Evolutionary conservation across 805 yeast genomes (phyloP).

Genomic region (Candida rishiriensis): DNA sequence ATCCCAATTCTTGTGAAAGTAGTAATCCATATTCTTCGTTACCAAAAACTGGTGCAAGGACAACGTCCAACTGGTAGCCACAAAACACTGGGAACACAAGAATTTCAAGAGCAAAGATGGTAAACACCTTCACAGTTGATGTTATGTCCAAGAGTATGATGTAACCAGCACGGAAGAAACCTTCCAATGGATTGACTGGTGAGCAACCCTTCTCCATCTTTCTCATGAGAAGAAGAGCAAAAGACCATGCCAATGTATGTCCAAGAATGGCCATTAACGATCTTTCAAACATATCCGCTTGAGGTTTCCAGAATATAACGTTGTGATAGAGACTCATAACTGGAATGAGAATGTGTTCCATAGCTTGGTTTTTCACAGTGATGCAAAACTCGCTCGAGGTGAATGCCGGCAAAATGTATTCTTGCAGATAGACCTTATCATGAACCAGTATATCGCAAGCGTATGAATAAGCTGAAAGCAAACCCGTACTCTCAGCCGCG

Average conservation of each 20-base stretch:
- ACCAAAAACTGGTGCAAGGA: slow-evolving; percentile 54
- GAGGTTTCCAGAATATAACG: slow-evolving; percentile 21
- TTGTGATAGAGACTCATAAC: slow-evolving; percentile 9
- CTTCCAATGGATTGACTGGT: slow-evolving; percentile 41
- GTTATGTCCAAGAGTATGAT: slow-evolving; percentile 48
- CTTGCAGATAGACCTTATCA: not conserved
- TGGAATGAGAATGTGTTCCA: slow-evolving; percentile 5
- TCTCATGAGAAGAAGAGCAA: slow-evolving; percentile 16
- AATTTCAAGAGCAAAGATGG: slow-evolving; percentile 72
- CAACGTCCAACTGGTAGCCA: slow-evolving; percentile 71
- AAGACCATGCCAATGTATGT: slow-evolving; percentile 7
- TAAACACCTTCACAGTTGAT: slow-evolving; percentile 68
- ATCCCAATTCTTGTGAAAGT: slow-evolving; percentile 1
- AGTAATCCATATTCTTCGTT: slow-evolving; percentile 7
- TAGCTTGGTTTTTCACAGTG: not conserved
- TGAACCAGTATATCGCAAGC: not conserved
- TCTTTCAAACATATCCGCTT: slow-evolving; percentile 15
- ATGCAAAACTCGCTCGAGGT: not conserved
- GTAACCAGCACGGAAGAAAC: slow-evolving; percentile 48
- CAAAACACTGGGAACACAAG: slow-evolving; percentile 84
- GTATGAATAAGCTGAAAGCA: not conserved
- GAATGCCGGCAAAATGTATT: not conserved
- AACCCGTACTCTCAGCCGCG: not conserved
- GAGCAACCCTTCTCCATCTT: slow-evolving; percentile 27
- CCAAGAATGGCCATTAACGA: slow-evolving; percentile 16